Base-by-base conservation (phyloP, 305 asterid species). In the Fraxinus xanthoxyloides region DNA sequence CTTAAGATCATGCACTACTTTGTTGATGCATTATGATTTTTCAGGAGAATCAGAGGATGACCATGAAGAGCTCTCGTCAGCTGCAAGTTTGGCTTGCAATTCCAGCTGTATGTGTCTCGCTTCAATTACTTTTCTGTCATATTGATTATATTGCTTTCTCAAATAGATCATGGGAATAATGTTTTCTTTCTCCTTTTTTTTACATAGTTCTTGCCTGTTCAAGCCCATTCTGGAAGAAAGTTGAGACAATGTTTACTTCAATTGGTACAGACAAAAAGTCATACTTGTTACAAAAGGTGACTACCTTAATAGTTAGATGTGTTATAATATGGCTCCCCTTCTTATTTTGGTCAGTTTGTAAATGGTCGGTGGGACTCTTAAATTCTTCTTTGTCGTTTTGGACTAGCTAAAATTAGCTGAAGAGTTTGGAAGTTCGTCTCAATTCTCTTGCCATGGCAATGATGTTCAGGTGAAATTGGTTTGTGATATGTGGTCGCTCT, bases 21-120 rank as follows among this genome's bases (percentile, higher is more conserved):
- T 78, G 83, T 78, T 86, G 63, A 82, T 54, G 30, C 46, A 46
- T 79, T 80, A 13, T 82, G 81, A 17, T 51, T 80, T 83, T 84
- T 83, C 90, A 97, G 99, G 98, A 86, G 98, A 96, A 86, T 90
- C 94, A 63, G 98, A 94, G 51, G 99, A 95, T 76, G 98, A 93
- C 75, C 95, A 89, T 8, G 99, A 97, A 76, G 99, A 97, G 87
- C 94, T 94, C 84, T 51, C 88, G 81, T 80, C 89, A 70, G 97
- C 97, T 78, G 98, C 98, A 69, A 93, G 87, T 75, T 86, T 85
- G 80, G 95, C 97, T 78, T 88, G 87, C 87, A 91, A 82, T 81
- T 91, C 93, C 83, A 88, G 88, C 84, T 24, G 99, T 96, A 88
- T 70, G 93, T 81, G 59, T 86, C 78, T 67, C 74, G 72, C 34